Evolutionary conservation across 2,329 filamentous ascomycete genomes (phyloP).

Genomic region (Sclerotinia minor): DNA sequence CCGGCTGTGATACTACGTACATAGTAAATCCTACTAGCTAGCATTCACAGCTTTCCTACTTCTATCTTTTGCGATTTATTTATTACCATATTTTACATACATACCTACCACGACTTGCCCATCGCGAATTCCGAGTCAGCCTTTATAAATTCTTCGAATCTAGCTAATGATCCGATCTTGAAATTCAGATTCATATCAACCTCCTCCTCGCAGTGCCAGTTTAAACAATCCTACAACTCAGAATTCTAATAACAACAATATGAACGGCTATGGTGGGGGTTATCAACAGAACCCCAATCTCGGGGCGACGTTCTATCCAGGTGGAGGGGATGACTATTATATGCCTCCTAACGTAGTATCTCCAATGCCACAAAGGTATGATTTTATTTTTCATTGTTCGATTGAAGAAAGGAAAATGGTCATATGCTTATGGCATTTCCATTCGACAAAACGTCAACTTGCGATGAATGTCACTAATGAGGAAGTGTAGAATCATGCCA

Average conservation of each 20-base stretch:
- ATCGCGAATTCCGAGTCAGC: not conserved
- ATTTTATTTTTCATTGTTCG: constrained; percentile 18
- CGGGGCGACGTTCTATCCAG: constrained; percentile 67
- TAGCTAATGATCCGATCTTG: not conserved
- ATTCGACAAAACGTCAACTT: not conserved
- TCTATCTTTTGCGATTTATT: not conserved
- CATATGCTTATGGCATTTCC: constrained; percentile 13
- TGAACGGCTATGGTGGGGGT: constrained; percentile 25
- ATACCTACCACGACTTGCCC: not conserved
- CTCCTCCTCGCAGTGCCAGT: constrained; percentile 19
- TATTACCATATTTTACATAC: not conserved
- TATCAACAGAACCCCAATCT: constrained; percentile 41
- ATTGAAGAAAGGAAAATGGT: not conserved
- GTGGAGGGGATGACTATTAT: constrained; percentile 66
- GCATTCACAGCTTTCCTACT: not conserved
- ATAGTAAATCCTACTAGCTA: constrained; percentile 5
- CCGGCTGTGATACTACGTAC: not conserved
- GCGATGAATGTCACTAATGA: constrained; percentile 22
- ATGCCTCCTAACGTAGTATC: constrained; percentile 64
- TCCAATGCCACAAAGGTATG: constrained; percentile 67
- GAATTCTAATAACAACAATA: constrained; percentile 19
- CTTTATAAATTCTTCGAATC: not conserved
- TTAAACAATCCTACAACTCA: constrained; percentile 3
- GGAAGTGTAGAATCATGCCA: constrained; percentile 73
- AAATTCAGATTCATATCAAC: constrained; percentile 12